Conservation (phyloP, 1,139 yeast genomes). For the Sugiyamaella pinicola region DNA sequence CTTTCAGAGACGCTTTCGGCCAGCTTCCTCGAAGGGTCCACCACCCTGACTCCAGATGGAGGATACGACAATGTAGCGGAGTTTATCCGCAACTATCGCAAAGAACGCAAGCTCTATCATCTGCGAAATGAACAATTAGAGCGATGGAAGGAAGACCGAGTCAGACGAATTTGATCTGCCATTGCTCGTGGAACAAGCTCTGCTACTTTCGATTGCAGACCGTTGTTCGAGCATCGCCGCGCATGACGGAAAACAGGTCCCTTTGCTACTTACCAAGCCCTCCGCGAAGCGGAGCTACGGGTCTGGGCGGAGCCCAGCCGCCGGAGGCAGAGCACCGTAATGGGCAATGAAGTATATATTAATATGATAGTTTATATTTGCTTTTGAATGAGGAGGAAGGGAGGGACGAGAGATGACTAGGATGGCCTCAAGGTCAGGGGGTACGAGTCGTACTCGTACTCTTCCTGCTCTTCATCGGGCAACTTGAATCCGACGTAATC, state of each 20-base stretch:
- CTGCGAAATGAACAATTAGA: slow-evolving; percentile 58
- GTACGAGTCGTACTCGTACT: slow-evolving; percentile 29
- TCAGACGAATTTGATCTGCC: slow-evolving; percentile 42
- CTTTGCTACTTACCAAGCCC: neutral
- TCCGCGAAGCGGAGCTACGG: too few relatives aligned
- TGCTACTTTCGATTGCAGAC: too few relatives aligned
- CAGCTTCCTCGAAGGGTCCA: slow-evolving; percentile 37
- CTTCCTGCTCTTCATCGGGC: slow-evolving; percentile 56
- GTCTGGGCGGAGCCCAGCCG: neutral
- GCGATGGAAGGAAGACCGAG: slow-evolving; percentile 68
- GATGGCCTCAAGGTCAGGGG: slow-evolving; percentile 28
- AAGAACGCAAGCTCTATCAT: slow-evolving; percentile 54
- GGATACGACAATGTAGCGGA: slow-evolving; percentile 36
- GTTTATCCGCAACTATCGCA: slow-evolving; percentile 51
- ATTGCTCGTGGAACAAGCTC: neutral
- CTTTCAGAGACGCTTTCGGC: slow-evolving; percentile 42
- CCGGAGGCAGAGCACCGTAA: neutral
- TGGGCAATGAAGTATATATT: neutral
- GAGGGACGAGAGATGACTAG: neutral
- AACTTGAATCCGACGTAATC: slow-evolving; percentile 81
- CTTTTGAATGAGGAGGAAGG: neutral
- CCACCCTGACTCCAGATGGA: slow-evolving; percentile 27
- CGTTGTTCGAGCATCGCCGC: too few relatives aligned
- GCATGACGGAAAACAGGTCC: neutral
- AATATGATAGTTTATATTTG: slow-evolving; percentile 1